Percentiles rank a stretch among this genome's conserved stretches.
Evolutionary conservation across 208 protist species (phyloP).

Genomic region (Angomonas ambiguus): DNA sequence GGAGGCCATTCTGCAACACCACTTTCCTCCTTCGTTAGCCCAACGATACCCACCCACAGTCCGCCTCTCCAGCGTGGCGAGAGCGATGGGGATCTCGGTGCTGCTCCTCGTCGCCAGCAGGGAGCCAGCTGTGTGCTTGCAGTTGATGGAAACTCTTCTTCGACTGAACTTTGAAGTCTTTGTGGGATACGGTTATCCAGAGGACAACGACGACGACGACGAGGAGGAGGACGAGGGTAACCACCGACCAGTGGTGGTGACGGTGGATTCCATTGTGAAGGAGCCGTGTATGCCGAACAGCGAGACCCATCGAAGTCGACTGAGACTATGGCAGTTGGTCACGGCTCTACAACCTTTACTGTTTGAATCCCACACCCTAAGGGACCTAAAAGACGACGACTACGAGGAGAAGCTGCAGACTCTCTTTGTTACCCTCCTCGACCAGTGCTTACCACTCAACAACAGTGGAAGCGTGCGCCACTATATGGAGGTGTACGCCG

Average conservation of each 20-base stretch:
- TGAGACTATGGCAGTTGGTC: conserved; percentile 87
- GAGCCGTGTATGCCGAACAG: conserved; percentile 91
- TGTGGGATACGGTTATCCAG: no score
- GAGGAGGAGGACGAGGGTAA: no score
- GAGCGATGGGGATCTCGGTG: conserved; percentile 57
- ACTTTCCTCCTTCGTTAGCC: conserved; percentile 53
- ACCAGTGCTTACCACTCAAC: conserved; percentile 58
- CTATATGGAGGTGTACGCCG: conserved; percentile 84
- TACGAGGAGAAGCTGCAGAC: conserved; percentile 16
- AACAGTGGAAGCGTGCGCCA: conserved; percentile 88
- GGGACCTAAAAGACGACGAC: neutral
- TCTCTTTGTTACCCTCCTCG: conserved; percentile 38
- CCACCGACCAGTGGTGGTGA: neutral
- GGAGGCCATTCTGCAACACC: conserved; percentile 48
- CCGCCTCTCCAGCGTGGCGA: conserved; percentile 58
- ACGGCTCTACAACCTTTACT: conserved; percentile 60
- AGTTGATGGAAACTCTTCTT: no score
- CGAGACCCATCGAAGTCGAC: conserved; percentile 72
- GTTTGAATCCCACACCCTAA: conserved; percentile 4
- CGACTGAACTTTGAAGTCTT: no score
- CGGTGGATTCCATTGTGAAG: conserved; percentile 29
- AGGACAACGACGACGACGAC: conserved; percentile 20
- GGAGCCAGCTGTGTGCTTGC: conserved; percentile 64
- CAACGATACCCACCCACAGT: conserved; percentile 70
- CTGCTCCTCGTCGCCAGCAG: conserved; percentile 31